Base-by-base conservation (phyloP, 768 basidiomycete species). In the Suillus lakei region DNA sequence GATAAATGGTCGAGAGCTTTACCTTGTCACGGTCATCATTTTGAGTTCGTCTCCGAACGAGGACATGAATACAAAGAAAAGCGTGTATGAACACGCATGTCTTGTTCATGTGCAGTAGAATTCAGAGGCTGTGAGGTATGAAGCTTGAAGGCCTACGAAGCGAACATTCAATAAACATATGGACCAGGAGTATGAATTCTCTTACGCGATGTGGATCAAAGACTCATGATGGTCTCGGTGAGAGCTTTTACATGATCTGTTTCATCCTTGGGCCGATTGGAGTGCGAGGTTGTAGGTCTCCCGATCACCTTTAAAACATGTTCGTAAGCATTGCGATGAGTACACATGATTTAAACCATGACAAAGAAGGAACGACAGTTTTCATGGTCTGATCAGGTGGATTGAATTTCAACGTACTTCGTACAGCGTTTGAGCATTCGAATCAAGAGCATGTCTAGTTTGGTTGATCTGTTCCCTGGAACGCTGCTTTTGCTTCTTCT, bases 371-470 rank as follows among this genome's bases (percentile, higher is more conserved):
- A 36, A 16, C 15, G 4, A 16, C 34, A 0, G 15, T 50, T 15
- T 21, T 21, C 18, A 4, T 18, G 28, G 28, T 30, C 16, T 30
- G 16, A 60, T 54, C 26, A 34, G 44, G 13, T n/a, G 23, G 12
- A 26, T 13, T 60, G 21, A 1, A 32, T n/a, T 10, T 26, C 62
- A 39, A 62, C 74, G 44, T 38, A 76, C 75, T 36, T 65, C 56
- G 61, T 78, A 78, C 60, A 78, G 34, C 30, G 68, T 43, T 53
- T 65, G 66, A 6, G 69, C 62, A 30, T 78, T 71, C 30, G 69
- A 71, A 51, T 77, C 70, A 30, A 79, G 65, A 50, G 38, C 68
- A 34, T 76, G 72, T 44, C 75, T 67, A 41, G 71, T 61, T 28
- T 63, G 68, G 41, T 76, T 72, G 65, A 72, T 69, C 12, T 58